These are phyloP conservation scores for Wickerhamiella brachini DNA, from an alignment of 805 yeast species.

Conservation along the genomic window DNA sequence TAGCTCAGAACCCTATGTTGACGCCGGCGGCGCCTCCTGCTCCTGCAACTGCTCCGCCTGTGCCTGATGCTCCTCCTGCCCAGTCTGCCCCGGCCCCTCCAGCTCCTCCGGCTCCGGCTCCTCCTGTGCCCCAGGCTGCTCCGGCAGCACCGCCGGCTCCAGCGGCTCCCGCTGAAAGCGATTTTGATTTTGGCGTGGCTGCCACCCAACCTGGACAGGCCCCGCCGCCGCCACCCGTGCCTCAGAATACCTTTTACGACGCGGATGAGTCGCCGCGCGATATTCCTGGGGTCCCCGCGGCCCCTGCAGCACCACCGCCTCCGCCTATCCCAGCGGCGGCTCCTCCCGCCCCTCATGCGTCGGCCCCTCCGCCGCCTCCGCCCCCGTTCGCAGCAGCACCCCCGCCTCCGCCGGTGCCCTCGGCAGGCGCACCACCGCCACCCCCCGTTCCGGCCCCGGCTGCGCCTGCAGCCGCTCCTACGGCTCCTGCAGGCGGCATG, in stretches of 20 bases:
- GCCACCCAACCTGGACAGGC: conserved; percentile 21
- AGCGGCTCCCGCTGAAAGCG: conserved; percentile 12
- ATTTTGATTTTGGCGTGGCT: conserved; percentile 6
- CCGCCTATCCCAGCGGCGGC: not conserved
- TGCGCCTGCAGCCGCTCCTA: conserved; percentile 26
- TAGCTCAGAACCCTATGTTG: conserved; percentile 21
- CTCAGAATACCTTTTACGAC: conserved; percentile 6
- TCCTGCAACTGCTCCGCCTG: no score
- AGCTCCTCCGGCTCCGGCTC: conserved; percentile 16
- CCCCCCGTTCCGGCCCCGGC: conserved; percentile 14
- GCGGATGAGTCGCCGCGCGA: not conserved
- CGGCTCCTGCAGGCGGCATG: conserved; percentile 26
- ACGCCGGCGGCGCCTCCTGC: conserved; percentile 13
- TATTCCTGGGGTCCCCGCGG: no score
- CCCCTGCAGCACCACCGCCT: not conserved
- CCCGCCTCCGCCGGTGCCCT: conserved; percentile 17
- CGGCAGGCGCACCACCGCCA: conserved; percentile 1
- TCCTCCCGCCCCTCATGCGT: not conserved
- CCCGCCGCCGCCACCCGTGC: no score
- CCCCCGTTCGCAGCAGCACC: conserved; percentile 23
- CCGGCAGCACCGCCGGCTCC: conserved; percentile 26
- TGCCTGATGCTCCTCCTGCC: not conserved
- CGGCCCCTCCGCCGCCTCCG: conserved; percentile 14
- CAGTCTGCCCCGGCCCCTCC: not conserved
- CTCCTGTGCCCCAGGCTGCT: conserved; percentile 26